Evolutionary conservation across 225 moss, liverwort and hornwort genomes (phyloP), one percentile per base, ranked within the genome.

Genomic region (Marchantia paleacea): DNA sequence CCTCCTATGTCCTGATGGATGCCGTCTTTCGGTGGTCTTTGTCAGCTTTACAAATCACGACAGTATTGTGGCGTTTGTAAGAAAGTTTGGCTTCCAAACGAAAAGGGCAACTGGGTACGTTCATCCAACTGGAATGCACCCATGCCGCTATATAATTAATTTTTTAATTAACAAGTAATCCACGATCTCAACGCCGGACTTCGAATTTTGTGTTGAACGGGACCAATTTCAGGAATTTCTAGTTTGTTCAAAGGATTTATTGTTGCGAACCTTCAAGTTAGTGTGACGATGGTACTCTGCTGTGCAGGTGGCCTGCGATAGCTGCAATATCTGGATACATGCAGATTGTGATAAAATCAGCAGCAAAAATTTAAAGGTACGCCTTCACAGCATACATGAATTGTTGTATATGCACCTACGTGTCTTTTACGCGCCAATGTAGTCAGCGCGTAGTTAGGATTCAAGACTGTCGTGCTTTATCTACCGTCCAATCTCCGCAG

Each of bases 21-120:
- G 54, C 50, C 18, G 67, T 7, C 39, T 55, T 67, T 6, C 19
- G 60, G 55, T 84, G 57, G 69, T 80, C 49, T 71, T 29, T 76
- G 52, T 65, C 92, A 99, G 99, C 81, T 99, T 48, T 95, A 99
- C 84, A 99, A 94, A 78, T 99, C 95, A 80, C 94, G 89, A 84
- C 99, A 99, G 50, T 99, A 95, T 80, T 99, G 99, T 84, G 99
- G 99, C 26, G 99, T 92, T 82, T 99, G 99, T 88, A 95, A 92
- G 89, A 94, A 86, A 86, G 99, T 99, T 71, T 99, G 99, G 99
- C 95, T 94, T 82, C 99, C 99, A 69, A 99, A 99, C 85, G 99
- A 99, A 80, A 99, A 99, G 84, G 94, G 94, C 67, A 99, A 90
- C 83, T 99, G 96, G 80, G 99, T 99, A 91, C 85, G 95, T 90